Evolutionary conservation across 371 early-diverging fungal species (phyloP).

Genomic region (Apophysomyces elegans): DNA sequence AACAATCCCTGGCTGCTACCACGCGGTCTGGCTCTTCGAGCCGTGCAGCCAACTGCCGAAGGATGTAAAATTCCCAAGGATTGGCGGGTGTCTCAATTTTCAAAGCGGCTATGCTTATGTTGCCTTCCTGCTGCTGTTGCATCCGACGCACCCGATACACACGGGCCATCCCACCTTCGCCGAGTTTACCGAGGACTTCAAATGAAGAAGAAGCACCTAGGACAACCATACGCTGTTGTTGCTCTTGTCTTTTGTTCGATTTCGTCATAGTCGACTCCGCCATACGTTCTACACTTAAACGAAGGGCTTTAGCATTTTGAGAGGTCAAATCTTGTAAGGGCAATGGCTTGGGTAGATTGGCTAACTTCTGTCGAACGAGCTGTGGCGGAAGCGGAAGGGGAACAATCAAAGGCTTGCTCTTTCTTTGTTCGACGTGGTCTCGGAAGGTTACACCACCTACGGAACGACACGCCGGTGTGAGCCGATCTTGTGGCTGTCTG

Average conservation of each 20-base stretch:
- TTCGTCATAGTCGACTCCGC: too few relatives aligned
- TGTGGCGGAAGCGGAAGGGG: conserved; percentile 5
- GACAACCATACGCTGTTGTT: too few relatives aligned
- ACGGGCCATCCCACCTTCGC: conserved; percentile 48
- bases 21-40: not conserved
- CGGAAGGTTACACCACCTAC: not conserved
- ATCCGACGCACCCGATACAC: conserved; percentile 32
- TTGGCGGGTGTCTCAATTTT: conserved; percentile 44
- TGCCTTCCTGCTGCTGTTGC: not conserved
- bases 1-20: conserved; percentile 15
- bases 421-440: not conserved
- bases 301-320: not conserved
- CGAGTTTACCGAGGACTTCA: conserved; percentile 29
- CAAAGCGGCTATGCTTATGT: conserved; percentile 19
- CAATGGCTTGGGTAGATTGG: not conserved
- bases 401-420: not conserved
- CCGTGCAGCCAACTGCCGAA: conserved; percentile 28
- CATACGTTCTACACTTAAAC: not conserved
- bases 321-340: conserved; percentile 1
- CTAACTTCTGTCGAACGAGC: conserved; percentile 7
- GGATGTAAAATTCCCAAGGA: conserved; percentile 52
- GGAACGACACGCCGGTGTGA: conserved; percentile 2
- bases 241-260: too few relatives aligned
- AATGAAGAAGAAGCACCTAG: not conserved
- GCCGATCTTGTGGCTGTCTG: not conserved